Base-by-base conservation (phyloP, 2,329 filamentous ascomycete species). In the Beauveria bassiana region DNA sequence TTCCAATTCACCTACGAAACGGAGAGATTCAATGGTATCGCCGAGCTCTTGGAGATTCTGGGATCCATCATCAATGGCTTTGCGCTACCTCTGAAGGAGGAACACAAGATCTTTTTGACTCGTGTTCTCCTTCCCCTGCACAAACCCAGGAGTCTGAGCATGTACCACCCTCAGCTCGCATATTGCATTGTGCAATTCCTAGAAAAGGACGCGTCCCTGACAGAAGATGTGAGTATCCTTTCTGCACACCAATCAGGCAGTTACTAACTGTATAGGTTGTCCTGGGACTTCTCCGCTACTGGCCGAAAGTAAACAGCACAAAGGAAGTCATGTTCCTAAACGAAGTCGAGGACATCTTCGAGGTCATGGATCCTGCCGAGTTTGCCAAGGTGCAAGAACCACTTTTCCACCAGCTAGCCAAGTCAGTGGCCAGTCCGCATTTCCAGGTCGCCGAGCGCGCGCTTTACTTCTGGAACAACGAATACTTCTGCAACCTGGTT, bases 271-370 rank as follows among this genome's bases (percentile, higher is more conserved):
- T 60, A 18, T 65, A 93, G 90, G 92, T 98, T 64, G 95, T 99
- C 54, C 86, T 98, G 66, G 95, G 95, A 51, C 81, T 99, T 61
- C 81, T 99, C 65, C 88, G 95, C 68, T 99, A 97, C 75, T 99
- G 95, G 95, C 95, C 95, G 53, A 99, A 99, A 81, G 91, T 96
- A 69, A 99, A 99, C 78, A 98, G 95, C 77, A 99, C 95, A 59
- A 99, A 99, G 77, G 95, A 99, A 76, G 95, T 99, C 71, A 99
- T 99, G 95, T 99, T 96, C 78, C 80, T 99, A 69, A 99, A 99
- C 70, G 95, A 99, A 75, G 93, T 99, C 40, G 95, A 99, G 74
- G 95, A 99, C 72, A 99, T 99, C 65, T 99, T 99, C 72, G 95
- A 99, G 76, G 95, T 99, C 53, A 99, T 99, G 95, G 95, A 99